These are phyloP conservation scores for Saitoella complicata DNA, from an alignment of 805 yeast species.

Conservation along the genomic window DNA sequence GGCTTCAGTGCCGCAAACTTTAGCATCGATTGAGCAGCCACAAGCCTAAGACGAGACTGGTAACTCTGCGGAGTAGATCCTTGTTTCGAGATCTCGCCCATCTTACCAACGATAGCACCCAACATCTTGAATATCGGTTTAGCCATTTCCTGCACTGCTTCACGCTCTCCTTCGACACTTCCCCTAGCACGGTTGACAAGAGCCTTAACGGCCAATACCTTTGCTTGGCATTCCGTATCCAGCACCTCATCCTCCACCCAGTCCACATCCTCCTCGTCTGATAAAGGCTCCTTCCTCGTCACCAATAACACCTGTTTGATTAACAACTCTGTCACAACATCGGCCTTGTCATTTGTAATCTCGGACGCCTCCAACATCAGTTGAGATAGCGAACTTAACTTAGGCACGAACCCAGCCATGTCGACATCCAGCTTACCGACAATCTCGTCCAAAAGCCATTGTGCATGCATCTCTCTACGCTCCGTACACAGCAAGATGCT, in stretches of 20 bases:
- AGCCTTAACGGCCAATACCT: slow-evolving; percentile 33
- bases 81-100: slow-evolving; percentile 47
- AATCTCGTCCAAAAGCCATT: slow-evolving; percentile 25
- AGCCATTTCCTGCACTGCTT: slow-evolving; percentile 29
- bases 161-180: slow-evolving; percentile 21
- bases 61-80: slow-evolving; percentile 39
- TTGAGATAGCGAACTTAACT: slow-evolving; percentile 45
- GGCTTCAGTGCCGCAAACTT: slow-evolving; percentile 43
- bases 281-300: slow-evolving; percentile 23
- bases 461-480: slow-evolving; percentile 27
- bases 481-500: slow-evolving; percentile 36
- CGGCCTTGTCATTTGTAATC: slow-evolving; percentile 35
- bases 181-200: slow-evolving; percentile 40
- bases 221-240: slow-evolving; percentile 29
- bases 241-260: slow-evolving; percentile 36
- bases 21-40: slow-evolving; percentile 49
- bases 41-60: slow-evolving; percentile 46
- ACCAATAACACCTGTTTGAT: slow-evolving; percentile 45
- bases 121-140: slow-evolving; percentile 54
- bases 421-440: slow-evolving; percentile 34
- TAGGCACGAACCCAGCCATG: slow-evolving; percentile 31
- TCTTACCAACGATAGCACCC: slow-evolving; percentile 48
- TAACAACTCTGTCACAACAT: slow-evolving; percentile 41
- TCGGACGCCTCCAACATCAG: slow-evolving; percentile 34
- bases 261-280: slow-evolving; percentile 18